Evolutionary conservation across 768 basidiomycete genomes (phyloP).

Genomic region (Suillus paluster): DNA sequence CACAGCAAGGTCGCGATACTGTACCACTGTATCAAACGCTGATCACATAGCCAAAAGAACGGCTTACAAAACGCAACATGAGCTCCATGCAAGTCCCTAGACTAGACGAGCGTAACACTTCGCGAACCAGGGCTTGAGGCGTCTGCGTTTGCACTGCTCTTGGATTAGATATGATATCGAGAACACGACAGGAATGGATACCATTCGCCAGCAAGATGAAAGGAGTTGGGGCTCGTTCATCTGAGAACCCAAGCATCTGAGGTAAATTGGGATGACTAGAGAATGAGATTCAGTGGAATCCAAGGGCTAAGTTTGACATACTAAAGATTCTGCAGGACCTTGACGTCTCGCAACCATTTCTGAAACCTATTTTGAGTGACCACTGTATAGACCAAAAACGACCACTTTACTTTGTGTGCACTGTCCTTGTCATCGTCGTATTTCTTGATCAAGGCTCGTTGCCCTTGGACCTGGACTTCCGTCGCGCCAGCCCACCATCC

Average conservation of each 20-base stretch:
- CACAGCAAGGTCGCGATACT: constrained; percentile 50
- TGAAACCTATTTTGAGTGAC: constrained; percentile 19
- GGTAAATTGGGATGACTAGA: constrained; percentile 56
- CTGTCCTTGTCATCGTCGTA: constrained; percentile 44
- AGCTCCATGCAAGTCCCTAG: constrained; percentile 42
- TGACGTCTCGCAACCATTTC: constrained; percentile 56
- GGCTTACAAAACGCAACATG: constrained; percentile 38
- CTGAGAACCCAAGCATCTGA: constrained; percentile 55
- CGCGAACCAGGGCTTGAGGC: constrained; percentile 44
- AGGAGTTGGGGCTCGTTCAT: constrained; percentile 47
- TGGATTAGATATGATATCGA: background rate
- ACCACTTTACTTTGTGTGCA: constrained; percentile 36
- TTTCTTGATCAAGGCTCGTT: constrained; percentile 44
- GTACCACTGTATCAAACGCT: background rate
- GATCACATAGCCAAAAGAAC: background rate
- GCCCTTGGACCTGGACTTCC: constrained; percentile 46
- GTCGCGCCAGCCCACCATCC: constrained; percentile 54
- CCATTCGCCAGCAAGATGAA: constrained; percentile 58
- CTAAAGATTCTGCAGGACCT: constrained; percentile 54
- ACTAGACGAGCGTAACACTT: constrained; percentile 39
- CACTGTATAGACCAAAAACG: background rate
- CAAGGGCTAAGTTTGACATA: constrained; percentile 26
- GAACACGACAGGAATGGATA: constrained; percentile 15
- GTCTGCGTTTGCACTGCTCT: constrained; percentile 46
- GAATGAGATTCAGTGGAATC: background rate